Evolutionary conservation across 2,329 filamentous ascomycete genomes (phyloP).

Genomic region (Escovopsis weberi): DNA sequence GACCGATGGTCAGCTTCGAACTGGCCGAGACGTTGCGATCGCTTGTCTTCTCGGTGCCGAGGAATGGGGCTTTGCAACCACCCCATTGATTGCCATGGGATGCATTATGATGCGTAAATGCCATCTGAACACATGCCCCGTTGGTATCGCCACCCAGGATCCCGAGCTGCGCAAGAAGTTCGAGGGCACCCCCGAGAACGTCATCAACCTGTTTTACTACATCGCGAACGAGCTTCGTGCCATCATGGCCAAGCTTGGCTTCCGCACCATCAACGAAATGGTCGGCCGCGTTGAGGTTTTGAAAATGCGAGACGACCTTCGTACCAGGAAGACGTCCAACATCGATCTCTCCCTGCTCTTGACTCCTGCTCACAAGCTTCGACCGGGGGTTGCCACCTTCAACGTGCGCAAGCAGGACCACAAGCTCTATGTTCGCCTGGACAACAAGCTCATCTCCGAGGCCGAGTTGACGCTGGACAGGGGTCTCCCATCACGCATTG

Average conservation of each 20-base stretch:
- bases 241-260: conserved; percentile 91
- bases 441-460: conserved; percentile 95
- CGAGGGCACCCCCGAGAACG: conserved; percentile 80
- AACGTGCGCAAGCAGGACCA: conserved; percentile 98
- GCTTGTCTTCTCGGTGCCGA: conserved; percentile 94
- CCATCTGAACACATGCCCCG: conserved; percentile 63
- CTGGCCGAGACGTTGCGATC: conserved; percentile 85
- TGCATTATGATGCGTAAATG: conserved; percentile 91
- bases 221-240: conserved; percentile 89
- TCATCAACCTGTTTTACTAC: conserved; percentile 99
- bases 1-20: conserved; percentile 87
- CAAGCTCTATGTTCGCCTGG: conserved; percentile 77
- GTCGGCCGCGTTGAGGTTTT: conserved; percentile 82
- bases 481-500: conserved; percentile 80
- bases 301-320: conserved; percentile 74
- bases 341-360: conserved; percentile 87
- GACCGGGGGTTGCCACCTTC: conserved; percentile 89
- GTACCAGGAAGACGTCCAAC: conserved; percentile 79
- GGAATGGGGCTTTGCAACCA: conserved; percentile 93
- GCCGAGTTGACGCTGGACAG: conserved; percentile 90
- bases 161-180: conserved; percentile 93
- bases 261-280: conserved; percentile 96
- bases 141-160: conserved; percentile 91
- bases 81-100: conserved; percentile 89
- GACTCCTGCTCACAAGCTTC: conserved; percentile 88